A percentile compares a stretch with the other conserved stretches of the same genome.
These are phyloP conservation scores for Sequoia sempervirens DNA, from an alignment of 75 land plant genomes.

Conservation along the genomic window DNA sequence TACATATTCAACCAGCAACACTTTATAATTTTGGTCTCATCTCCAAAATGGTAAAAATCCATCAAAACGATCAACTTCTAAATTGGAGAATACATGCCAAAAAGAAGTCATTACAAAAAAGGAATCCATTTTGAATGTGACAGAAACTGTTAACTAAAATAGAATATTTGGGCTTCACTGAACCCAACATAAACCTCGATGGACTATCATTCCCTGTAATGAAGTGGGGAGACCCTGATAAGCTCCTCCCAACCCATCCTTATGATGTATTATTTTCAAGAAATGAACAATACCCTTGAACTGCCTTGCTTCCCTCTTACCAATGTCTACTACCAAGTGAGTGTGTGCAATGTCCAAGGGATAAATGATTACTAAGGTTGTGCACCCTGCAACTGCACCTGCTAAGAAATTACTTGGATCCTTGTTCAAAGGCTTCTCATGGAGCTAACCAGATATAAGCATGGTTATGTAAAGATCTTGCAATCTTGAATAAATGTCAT, in stretches of 20 bases:
- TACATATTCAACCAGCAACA: too few relatives aligned
- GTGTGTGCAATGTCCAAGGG: constrained; percentile 99
- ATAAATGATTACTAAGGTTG: constrained; percentile 79
- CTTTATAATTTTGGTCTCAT: too few relatives aligned
- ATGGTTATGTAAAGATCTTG: constrained; percentile 86
- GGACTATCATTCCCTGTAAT: constrained; percentile 90
- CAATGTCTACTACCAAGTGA: constrained; percentile 89
- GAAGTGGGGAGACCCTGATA: constrained; percentile 93
- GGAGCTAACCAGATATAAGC: constrained; percentile 30
- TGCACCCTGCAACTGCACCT: constrained; percentile 89
- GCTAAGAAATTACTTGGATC: constrained; percentile 77
- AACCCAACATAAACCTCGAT: constrained; percentile 76
- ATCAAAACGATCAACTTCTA: too few relatives aligned
- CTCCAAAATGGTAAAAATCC: too few relatives aligned
- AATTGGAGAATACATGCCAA: too few relatives aligned
- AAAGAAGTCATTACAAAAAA: too few relatives aligned
- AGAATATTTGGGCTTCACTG: too few relatives aligned
- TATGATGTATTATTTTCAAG: constrained; percentile 60
- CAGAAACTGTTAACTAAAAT: too few relatives aligned
- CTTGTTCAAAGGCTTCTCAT: constrained; percentile 28
- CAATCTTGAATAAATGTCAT: constrained; percentile 46
- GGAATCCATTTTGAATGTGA: too few relatives aligned
- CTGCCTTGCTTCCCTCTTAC: constrained; percentile 64
- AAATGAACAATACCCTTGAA: constrained; percentile 79
- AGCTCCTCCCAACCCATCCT: constrained; percentile 75